phyloP scores from a whole-genome alignment of 2,329 filamentous ascomycete species.

The Thielaviopsis musarum region DNA sequence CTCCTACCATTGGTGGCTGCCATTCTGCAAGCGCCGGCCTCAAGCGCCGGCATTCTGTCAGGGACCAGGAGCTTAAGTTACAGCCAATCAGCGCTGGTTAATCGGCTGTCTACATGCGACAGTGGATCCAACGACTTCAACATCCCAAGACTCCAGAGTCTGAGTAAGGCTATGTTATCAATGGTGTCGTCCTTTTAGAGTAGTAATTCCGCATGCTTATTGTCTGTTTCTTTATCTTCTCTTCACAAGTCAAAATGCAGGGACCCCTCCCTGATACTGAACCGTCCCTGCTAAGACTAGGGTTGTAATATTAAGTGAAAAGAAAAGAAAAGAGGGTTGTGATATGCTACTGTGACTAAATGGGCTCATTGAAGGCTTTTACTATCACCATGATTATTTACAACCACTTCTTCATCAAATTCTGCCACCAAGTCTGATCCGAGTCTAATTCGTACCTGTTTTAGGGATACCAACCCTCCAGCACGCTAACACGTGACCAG shows the following conservation, averaged over 20 bases:
- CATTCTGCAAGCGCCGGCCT: constrained; percentile 8
- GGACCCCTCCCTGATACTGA: no score
- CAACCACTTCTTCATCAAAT: no score
- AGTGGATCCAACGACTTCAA: constrained; percentile 2
- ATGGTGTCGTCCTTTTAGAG: not conserved
- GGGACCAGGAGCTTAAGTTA: not conserved
- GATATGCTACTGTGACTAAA: no score
- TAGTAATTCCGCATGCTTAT: not conserved
- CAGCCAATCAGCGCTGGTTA: constrained; percentile 3
- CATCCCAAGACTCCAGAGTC: not conserved
- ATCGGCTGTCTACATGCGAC: not conserved
- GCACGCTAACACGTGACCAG: no score
- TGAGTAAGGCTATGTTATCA: not conserved
- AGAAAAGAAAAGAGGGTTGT: no score
- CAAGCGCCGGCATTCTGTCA: constrained; percentile 8
- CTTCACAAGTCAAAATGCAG: not conserved
- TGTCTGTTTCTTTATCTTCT: not conserved
- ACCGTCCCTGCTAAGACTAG: no score
- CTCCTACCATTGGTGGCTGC: constrained; percentile 1
- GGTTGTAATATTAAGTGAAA: no score
- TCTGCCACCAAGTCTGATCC: no score
- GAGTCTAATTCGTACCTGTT: no score
- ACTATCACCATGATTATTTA: no score
- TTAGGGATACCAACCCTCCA: no score
- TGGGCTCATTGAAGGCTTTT: no score